phyloP scores from a whole-genome alignment of 192 early-diverging fungal genomes.

The Phlyctochytrium bullatum region DNA sequence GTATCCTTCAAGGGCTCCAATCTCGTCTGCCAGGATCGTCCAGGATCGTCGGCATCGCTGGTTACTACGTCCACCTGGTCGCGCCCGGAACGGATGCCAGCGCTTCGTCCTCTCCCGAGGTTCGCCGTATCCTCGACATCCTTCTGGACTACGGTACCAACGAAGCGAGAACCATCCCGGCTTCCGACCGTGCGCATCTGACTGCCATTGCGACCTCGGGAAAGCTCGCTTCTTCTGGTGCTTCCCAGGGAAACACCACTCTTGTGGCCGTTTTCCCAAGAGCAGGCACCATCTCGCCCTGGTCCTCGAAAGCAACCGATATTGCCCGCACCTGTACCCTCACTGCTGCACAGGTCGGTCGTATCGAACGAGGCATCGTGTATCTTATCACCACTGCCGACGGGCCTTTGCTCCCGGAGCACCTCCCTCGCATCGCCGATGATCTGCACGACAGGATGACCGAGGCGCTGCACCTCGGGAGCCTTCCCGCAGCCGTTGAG shows the following conservation, averaged over 20 bases:
- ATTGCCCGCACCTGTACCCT: conserved; percentile 93
- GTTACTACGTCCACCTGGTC: conserved; percentile 79
- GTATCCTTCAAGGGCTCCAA: conserved; percentile 61
- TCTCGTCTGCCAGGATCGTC: conserved; percentile 38
- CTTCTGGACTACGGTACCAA: conserved; percentile 41
- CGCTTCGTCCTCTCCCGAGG: neutral
- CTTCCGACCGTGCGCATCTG: conserved; percentile 42
- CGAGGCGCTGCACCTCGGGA: conserved; percentile 61
- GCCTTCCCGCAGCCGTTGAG: conserved; percentile 59
- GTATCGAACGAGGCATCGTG: conserved; percentile 87
- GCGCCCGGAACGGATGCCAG: conserved; percentile 43
- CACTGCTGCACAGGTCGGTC: conserved; percentile 51
- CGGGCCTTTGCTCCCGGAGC: conserved; percentile 1
- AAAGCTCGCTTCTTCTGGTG: conserved; percentile 16
- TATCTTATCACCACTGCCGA: conserved; percentile 54
- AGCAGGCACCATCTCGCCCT: conserved; percentile 95
- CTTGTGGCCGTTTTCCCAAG: conserved; percentile 79
- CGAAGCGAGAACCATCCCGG: conserved; percentile 36
- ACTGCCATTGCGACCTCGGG: conserved; percentile 37
- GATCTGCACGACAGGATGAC: conserved; percentile 94
- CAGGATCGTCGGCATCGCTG: conserved; percentile 33
- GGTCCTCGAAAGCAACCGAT: conserved; percentile 99
- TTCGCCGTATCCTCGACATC: conserved; percentile 21
- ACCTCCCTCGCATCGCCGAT: conserved; percentile 40
- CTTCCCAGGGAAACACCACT: conserved; percentile 31